Conservation (phyloP, 2,329 filamentous ascomycete species). For the Alternaria arbusti region DNA sequence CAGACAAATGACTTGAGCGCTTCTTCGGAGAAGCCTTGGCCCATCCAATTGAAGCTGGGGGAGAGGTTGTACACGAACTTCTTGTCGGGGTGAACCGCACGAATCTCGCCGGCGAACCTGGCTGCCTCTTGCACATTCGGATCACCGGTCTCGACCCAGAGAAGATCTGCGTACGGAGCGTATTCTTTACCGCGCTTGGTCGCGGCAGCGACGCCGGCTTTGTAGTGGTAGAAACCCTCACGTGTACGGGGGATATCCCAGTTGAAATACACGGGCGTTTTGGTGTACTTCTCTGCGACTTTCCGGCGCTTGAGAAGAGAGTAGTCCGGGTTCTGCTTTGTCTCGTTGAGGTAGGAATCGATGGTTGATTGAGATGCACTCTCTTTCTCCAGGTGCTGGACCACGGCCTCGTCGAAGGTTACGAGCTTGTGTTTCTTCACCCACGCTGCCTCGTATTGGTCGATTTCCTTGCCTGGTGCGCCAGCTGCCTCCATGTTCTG, state of each 20-base stretch:
- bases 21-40: slow-evolving; percentile 84
- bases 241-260: slow-evolving; percentile 93
- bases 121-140: slow-evolving; percentile 80
- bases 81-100: slow-evolving; percentile 74
- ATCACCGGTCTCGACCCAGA: slow-evolving; percentile 96
- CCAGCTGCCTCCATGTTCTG: slow-evolving; percentile 88
- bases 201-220: slow-evolving; percentile 80
- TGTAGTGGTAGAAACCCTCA: slow-evolving; percentile 93
- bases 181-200: slow-evolving; percentile 94
- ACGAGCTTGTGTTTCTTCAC: slow-evolving; percentile 84
- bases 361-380: slow-evolving; percentile 69
- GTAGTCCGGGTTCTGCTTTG: slow-evolving; percentile 70
- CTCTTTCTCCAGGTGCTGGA: slow-evolving; percentile 72
- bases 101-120: slow-evolving; percentile 78
- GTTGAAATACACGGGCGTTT: slow-evolving; percentile 76
- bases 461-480: slow-evolving; percentile 78
- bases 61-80: slow-evolving; percentile 95
- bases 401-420: slow-evolving; percentile 89
- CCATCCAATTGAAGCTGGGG: slow-evolving; percentile 98
- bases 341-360: slow-evolving; percentile 69
- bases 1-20: slow-evolving; percentile 91
- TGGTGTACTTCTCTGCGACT: slow-evolving; percentile 71
- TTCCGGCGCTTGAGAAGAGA: slow-evolving; percentile 79
- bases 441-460: slow-evolving; percentile 85
- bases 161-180: slow-evolving; percentile 88